Evolutionary conservation across 2,329 filamentous ascomycete species (phyloP).

Genomic region (Penicillium sp.): DNA sequence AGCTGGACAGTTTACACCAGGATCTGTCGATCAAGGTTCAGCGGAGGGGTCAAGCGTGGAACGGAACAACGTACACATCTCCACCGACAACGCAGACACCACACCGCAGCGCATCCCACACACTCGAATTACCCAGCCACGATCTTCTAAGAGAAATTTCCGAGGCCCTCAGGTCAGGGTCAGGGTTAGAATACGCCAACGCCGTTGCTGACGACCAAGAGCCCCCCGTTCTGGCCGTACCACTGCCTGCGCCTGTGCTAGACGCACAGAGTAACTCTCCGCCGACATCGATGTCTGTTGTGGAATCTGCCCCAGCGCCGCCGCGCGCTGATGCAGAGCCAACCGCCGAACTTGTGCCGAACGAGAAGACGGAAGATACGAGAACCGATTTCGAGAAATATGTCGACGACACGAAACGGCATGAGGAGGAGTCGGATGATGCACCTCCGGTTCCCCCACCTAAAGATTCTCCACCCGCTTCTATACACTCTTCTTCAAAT

Average conservation of each 20-base stretch:
- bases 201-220: slow-evolving; percentile 16
- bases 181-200: slow-evolving; percentile 12
- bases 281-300: slow-evolving; percentile 30
- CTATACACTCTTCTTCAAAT: slow-evolving; percentile 32
- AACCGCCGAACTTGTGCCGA: slow-evolving; percentile 1
- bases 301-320: slow-evolving; percentile 25
- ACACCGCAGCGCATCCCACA: slow-evolving; percentile 20
- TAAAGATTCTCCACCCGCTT: slow-evolving; percentile 30
- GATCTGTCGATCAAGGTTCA: slow-evolving; percentile 40
- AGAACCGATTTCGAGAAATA: slow-evolving; percentile 45
- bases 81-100: slow-evolving; percentile 14
- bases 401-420: slow-evolving; percentile 37
- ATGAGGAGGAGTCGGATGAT: slow-evolving; percentile 28
- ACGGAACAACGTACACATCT: slow-evolving; percentile 17
- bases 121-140: slow-evolving; percentile 19
- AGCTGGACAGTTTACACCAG: slow-evolving; percentile 40
- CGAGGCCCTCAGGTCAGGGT: slow-evolving; percentile 7
- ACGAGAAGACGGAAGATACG: slow-evolving; percentile 19
- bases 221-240: slow-evolving; percentile 7
- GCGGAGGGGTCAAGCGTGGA: slow-evolving; percentile 39
- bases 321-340: slow-evolving; percentile 16
- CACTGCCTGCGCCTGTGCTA: slow-evolving; percentile 9
- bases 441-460: slow-evolving; percentile 34
- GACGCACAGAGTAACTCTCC: slow-evolving; percentile 7
- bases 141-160: slow-evolving; percentile 16